Percentiles rank a stretch among this genome's conserved stretches.
These are phyloP conservation scores for Brettanomyces anomalus DNA, from an alignment of 805 yeast genomes.

Conservation along the genomic window DNA sequence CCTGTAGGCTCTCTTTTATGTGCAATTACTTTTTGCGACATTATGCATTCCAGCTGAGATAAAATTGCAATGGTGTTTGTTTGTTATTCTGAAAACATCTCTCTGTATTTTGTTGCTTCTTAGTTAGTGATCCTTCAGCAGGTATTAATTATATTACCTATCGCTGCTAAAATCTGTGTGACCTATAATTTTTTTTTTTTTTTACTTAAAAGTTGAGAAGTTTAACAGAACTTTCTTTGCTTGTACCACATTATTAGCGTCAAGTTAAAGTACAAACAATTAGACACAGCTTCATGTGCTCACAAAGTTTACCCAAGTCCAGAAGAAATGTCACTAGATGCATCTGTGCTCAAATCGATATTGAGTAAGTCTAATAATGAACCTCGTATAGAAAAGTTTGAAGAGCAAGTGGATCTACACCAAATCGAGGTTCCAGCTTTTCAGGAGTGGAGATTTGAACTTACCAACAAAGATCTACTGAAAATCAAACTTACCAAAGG, in stretches of 20 bases:
- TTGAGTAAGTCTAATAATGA: constrained; percentile 6
- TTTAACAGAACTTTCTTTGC: too few relatives aligned
- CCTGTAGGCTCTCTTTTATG: constrained; percentile 2
- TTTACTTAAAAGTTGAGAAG: not conserved
- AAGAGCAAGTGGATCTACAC: not conserved
- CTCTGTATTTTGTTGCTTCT: too few relatives aligned
- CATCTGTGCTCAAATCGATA: constrained; percentile 16
- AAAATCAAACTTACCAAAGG: constrained; percentile 53
- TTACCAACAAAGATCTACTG: constrained; percentile 37
- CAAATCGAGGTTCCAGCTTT: constrained; percentile 18
- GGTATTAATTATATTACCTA: too few relatives aligned
- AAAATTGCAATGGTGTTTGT: too few relatives aligned
- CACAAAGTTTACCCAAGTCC: too few relatives aligned
- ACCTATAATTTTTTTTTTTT: not conserved
- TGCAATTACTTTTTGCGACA: constrained; percentile 3
- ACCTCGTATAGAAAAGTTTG: constrained; percentile 2
- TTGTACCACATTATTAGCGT: too few relatives aligned
- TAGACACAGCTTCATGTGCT: too few relatives aligned
- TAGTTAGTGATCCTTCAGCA: too few relatives aligned
- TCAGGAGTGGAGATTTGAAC: constrained; percentile 74
- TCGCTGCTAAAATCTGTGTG: too few relatives aligned
- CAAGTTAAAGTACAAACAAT: too few relatives aligned
- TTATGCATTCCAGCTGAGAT: too few relatives aligned
- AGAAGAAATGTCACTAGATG: not conserved
- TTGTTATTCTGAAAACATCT: too few relatives aligned